phyloP scores from a whole-genome alignment of 1,139 yeast species.

The Suhomyces ambrosiae region DNA sequence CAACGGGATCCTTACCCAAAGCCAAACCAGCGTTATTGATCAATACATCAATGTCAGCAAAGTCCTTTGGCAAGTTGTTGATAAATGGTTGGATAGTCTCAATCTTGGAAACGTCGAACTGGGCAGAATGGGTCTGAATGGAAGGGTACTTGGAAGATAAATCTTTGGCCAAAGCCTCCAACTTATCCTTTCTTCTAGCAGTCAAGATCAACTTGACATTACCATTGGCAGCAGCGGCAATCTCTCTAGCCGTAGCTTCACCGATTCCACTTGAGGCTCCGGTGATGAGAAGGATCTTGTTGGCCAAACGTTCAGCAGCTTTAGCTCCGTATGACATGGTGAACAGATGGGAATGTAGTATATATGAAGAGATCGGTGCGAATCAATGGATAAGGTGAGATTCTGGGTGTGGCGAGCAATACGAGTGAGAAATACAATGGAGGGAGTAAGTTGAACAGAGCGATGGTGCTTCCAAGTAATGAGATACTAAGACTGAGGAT shows the following conservation, averaged over 20 bases:
- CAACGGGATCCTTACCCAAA: constrained; percentile 42
- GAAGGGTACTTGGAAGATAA: constrained; percentile 29
- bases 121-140: constrained; percentile 29
- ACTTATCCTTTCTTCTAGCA: constrained; percentile 45
- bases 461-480: background rate
- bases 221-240: constrained; percentile 43
- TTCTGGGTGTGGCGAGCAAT: no score
- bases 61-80: constrained; percentile 34
- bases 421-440: no score
- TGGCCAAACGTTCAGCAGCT: constrained; percentile 61
- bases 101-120: constrained; percentile 41
- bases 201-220: constrained; percentile 42
- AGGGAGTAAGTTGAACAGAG: no score
- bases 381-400: no score
- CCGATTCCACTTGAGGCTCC: constrained; percentile 77
- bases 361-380: no score
- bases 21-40: constrained; percentile 50
- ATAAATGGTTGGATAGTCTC: constrained; percentile 37
- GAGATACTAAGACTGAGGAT: background rate
- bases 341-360: no score
- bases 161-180: constrained; percentile 30
- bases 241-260: constrained; percentile 43
- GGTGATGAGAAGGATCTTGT: constrained; percentile 63
- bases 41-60: constrained; percentile 42
- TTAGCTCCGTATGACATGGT: constrained; percentile 53